Conservation (phyloP, 192 early-diverging fungal species). For the Coemansia pectinata region DNA sequence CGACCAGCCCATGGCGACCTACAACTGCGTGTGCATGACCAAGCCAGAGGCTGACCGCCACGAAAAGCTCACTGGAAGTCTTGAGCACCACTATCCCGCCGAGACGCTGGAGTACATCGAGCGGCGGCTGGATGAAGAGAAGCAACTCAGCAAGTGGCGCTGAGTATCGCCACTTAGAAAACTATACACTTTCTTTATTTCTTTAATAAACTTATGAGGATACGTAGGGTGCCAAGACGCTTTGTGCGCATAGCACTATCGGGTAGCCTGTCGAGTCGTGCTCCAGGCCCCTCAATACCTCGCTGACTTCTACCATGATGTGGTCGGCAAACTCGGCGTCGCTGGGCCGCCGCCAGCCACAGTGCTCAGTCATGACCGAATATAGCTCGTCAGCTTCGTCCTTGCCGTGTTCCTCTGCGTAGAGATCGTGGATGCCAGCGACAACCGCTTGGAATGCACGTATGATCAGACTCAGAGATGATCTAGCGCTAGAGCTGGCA, state of each 20-base stretch:
- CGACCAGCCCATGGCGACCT: slow-evolving; percentile 61
- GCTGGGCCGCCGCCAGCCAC: slow-evolving; percentile 41
- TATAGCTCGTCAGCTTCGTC: slow-evolving; percentile 45
- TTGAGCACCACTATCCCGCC: slow-evolving; percentile 41
- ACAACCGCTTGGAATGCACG: slow-evolving; percentile 50
- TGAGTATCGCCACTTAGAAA: not conserved
- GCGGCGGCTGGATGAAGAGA: slow-evolving; percentile 37
- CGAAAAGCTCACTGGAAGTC: slow-evolving; percentile 29
- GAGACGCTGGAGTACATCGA: slow-evolving; percentile 38
- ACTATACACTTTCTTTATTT: not conserved
- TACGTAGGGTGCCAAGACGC: slow-evolving; percentile 42
- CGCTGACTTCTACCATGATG: slow-evolving; percentile 35
- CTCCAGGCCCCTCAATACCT: slow-evolving; percentile 17
- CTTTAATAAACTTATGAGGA: not conserved
- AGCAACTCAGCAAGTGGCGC: slow-evolving; percentile 41
- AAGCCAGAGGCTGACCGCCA: slow-evolving; percentile 70
- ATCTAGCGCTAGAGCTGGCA: not conserved
- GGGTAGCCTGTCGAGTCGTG: slow-evolving; percentile 23
- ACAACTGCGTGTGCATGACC: slow-evolving; percentile 86
- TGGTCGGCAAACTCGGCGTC: slow-evolving; percentile 53
- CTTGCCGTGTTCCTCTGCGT: slow-evolving; percentile 35
- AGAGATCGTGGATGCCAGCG: slow-evolving; percentile 50
- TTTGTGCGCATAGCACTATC: slow-evolving; percentile 45
- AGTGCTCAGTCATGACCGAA: slow-evolving; percentile 43
- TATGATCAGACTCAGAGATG: slow-evolving; percentile 30